Conservation (phyloP, 2,329 filamentous ascomycete genomes). For the Hypoxylon sp. region DNA sequence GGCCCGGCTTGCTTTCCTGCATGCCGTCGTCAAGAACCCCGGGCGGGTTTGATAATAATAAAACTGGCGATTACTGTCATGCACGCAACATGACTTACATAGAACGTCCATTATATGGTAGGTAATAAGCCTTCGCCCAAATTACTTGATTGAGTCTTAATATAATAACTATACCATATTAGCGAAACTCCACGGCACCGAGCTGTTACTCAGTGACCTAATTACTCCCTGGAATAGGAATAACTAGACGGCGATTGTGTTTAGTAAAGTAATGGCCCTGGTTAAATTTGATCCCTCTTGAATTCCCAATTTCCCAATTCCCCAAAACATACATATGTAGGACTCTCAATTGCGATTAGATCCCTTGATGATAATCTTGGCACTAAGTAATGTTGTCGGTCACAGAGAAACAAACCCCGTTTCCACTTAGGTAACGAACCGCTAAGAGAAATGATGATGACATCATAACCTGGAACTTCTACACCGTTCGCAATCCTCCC, state of each 20-base stretch:
- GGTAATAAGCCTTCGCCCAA: neutral
- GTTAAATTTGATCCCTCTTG: conserved; percentile 10
- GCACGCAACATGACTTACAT: conserved; percentile 33
- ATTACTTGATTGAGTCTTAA: conserved; percentile 5
- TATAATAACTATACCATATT: neutral
- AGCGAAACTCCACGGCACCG: conserved; percentile 31
- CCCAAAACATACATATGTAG: too few species aligned
- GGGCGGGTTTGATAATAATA: conserved; percentile 8
- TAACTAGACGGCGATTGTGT: conserved; percentile 18
- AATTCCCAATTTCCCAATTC: conserved; percentile 20
- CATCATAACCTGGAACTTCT: conserved; percentile 30
- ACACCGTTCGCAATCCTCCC: conserved; percentile 1
- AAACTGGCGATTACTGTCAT: conserved; percentile 25
- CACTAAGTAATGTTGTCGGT: conserved; percentile 27
- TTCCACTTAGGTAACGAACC: conserved; percentile 11
- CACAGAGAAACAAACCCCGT: conserved; percentile 17
- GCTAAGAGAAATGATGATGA: conserved; percentile 23
- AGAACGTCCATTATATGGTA: conserved; percentile 1
- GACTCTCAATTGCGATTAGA: conserved; percentile 27
- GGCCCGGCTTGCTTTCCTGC: conserved; percentile 15
- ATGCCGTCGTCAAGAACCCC: conserved; percentile 24
- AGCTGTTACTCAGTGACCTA: conserved; percentile 15
- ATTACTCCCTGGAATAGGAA: conserved; percentile 17
- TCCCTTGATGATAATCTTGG: conserved; percentile 31
- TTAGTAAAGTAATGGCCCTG: neutral